phyloP scores from a whole-genome alignment of 1,284 basidiomycete genomes.

The Fistulinella cinereoalba region DNA sequence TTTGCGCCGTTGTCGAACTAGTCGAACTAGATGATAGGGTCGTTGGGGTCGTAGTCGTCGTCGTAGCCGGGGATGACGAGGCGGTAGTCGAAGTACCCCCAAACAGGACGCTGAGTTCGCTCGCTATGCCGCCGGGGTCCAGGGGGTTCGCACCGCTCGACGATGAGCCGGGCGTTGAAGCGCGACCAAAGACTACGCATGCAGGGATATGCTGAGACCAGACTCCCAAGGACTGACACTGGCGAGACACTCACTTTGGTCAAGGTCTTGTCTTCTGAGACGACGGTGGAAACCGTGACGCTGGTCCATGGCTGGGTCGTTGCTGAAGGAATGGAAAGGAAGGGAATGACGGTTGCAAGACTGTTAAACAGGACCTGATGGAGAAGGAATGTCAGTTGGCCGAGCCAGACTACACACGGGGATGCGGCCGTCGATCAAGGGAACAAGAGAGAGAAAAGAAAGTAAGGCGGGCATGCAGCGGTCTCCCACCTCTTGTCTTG shows the following conservation, averaged over 20 bases:
- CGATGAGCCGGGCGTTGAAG: no score
- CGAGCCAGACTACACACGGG: not conserved
- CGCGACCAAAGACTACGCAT: no score
- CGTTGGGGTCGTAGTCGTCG: slow-evolving; percentile 17
- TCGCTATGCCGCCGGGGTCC: slow-evolving; percentile 6
- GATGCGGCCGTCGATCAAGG: not conserved
- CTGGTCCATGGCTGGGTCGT: slow-evolving; percentile 22
- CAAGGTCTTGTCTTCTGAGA: slow-evolving; percentile 34
- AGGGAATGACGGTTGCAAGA: slow-evolving; percentile 23
- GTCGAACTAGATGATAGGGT: slow-evolving; percentile 26
- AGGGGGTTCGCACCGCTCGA: not conserved
- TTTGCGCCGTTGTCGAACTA: slow-evolving; percentile 21
- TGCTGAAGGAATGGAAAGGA: slow-evolving; percentile 15
- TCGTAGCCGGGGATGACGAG: slow-evolving; percentile 13
- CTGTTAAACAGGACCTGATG: not conserved
- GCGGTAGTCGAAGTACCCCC: slow-evolving; percentile 8
- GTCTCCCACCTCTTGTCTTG: no score
- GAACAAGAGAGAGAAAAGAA: not conserved
- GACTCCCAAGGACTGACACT: slow-evolving; percentile 14
- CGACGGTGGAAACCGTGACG: slow-evolving; percentile 17
- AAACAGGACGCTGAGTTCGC: slow-evolving; percentile 21
- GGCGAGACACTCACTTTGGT: slow-evolving; percentile 24
- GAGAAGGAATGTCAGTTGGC: not conserved
- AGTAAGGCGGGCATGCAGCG: no score
- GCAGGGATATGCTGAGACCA: no score